Percentiles rank a stretch among this genome's conserved stretches.
Conservation (phyloP, 164 flowering plant species). For the Hamamelis virginiana region DNA sequence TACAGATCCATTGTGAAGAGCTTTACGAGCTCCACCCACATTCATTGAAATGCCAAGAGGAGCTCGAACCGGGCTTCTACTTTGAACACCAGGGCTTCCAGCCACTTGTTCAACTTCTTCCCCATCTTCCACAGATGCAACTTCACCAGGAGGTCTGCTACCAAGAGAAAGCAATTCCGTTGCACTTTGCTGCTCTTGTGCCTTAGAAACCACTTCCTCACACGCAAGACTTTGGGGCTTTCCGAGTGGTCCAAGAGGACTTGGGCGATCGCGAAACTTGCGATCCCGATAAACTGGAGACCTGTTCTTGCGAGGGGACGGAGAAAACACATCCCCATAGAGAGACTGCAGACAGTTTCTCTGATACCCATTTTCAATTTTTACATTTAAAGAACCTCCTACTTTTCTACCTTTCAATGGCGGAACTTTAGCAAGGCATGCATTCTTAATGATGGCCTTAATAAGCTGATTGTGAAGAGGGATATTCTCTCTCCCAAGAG, state of each 20-base stretch:
- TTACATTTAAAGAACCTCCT: constrained; percentile 28
- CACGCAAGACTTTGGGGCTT: constrained; percentile 25
- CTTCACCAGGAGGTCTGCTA: constrained; percentile 69
- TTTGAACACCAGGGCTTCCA: constrained; percentile 67
- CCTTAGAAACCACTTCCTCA: constrained; percentile 29
- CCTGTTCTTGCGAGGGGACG: constrained; percentile 62
- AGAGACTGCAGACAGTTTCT: constrained; percentile 42
- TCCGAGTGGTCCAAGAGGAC: constrained; percentile 36
- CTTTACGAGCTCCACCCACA: constrained; percentile 36
- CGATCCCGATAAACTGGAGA: constrained; percentile 46
- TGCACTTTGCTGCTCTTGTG: constrained; percentile 61
- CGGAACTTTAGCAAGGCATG: constrained; percentile 49
- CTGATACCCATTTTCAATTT: constrained; percentile 36
- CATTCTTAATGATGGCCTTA: constrained; percentile 61
- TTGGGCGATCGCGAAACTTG: constrained; percentile 43
- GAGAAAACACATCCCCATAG: constrained; percentile 49
- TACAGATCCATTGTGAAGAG: constrained; percentile 25
- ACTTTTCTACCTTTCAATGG: constrained; percentile 39
- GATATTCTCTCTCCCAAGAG: constrained; percentile 74
- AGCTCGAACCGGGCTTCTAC: constrained; percentile 77
- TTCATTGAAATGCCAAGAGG: constrained; percentile 74
- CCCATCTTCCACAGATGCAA: constrained; percentile 81
- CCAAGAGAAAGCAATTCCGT: constrained; percentile 63
- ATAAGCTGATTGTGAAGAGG: constrained; percentile 71
- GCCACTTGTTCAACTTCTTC: constrained; percentile 86